Evolutionary conservation across 257 asterid species (phyloP).

Genomic region (Rehmannia glutinosa): DNA sequence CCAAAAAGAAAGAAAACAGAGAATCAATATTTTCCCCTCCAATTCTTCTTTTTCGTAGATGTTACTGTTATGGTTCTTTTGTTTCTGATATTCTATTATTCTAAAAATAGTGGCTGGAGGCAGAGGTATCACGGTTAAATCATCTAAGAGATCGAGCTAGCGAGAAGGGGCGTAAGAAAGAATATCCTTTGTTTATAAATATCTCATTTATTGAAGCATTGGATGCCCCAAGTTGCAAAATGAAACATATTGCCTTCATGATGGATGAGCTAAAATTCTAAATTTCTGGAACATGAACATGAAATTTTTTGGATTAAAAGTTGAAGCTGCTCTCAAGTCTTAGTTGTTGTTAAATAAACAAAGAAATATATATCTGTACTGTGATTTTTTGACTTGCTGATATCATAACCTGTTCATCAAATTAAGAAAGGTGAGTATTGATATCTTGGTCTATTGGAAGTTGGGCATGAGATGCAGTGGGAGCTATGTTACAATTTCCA

Average conservation of each 20-base stretch:
- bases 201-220: neutral
- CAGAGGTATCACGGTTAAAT: conserved; percentile 46
- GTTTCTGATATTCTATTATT: conserved; percentile 18
- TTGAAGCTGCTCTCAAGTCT: neutral
- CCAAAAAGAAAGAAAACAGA: neutral
- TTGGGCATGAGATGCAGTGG: no score
- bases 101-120: conserved; percentile 43
- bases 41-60: neutral
- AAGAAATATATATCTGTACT: neutral
- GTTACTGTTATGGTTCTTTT: conserved; percentile 3
- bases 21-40: neutral
- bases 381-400: neutral
- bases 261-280: conserved; percentile 4
- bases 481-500: no score
- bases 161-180: conserved; percentile 56
- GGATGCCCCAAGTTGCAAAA: neutral
- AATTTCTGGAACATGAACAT: neutral
- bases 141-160: conserved; percentile 61
- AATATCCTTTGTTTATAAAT: conserved; percentile 50
- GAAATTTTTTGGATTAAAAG: neutral
- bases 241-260: neutral
- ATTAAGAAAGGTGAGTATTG: neutral
- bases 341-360: neutral
- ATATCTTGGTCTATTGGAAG: neutral
- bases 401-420: neutral